A percentile compares a stretch with the other conserved stretches of the same genome.
Evolutionary conservation across 164 flowering plant species (phyloP).

Genomic region (Stephania cephalantha): DNA sequence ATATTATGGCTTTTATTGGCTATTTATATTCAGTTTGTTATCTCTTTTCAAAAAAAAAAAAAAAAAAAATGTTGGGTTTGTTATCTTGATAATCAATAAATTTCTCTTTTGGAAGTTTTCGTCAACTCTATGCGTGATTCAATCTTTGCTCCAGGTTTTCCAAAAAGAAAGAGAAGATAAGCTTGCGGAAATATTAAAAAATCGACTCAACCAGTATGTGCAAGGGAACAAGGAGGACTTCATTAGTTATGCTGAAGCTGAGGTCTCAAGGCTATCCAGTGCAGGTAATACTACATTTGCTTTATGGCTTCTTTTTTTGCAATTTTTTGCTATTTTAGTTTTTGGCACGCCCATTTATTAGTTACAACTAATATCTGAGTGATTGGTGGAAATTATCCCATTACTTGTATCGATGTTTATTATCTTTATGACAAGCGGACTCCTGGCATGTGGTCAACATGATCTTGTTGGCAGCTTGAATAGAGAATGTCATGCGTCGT

Average conservation of each 20-base stretch:
- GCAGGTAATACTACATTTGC: constrained; percentile 48
- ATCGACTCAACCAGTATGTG: constrained; percentile 69
- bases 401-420: neutral
- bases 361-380: neutral
- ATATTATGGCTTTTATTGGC: neutral
- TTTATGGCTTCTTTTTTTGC: neutral
- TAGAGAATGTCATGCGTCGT: neutral
- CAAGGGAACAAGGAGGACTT: constrained; percentile 76
- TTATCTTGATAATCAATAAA: neutral
- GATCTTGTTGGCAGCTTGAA: neutral
- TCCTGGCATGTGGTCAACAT: neutral
- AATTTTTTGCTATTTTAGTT: neutral
- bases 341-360: neutral
- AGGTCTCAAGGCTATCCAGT: constrained; percentile 73
- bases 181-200: constrained; percentile 56
- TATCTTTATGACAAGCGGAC: neutral
- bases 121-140: neutral
- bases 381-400: neutral
- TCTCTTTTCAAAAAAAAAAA: no score
- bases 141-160: constrained; percentile 42
- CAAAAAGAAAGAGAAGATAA: constrained; percentile 97
- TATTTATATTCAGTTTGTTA: neutral
- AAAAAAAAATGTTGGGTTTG: neutral
- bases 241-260: constrained; percentile 64
- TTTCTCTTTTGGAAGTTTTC: neutral